Conservation (phyloP, 2,329 filamentous ascomycete species). For the Alternaria ventricosa region DNA sequence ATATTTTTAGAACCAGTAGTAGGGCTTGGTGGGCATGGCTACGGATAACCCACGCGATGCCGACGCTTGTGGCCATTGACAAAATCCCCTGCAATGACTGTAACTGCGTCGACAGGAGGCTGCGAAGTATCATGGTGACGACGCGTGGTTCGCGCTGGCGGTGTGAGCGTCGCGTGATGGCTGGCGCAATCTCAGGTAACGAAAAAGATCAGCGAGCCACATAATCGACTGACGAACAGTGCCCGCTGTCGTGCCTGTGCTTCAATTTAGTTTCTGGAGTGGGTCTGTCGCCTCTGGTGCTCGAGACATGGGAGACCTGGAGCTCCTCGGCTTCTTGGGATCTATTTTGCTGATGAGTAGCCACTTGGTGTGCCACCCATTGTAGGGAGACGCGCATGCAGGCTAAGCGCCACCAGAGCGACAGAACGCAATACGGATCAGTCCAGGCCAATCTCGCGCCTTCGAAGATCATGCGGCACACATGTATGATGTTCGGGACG, state of each 20-base stretch:
- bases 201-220: constrained; percentile 12
- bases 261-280: background rate
- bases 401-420: constrained; percentile 1
- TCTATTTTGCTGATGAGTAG: background rate
- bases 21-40: background rate
- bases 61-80: constrained; percentile 24
- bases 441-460: constrained; percentile 2
- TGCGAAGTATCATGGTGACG: constrained; percentile 13
- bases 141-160: constrained; percentile 10
- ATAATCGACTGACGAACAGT: constrained; percentile 11
- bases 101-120: background rate
- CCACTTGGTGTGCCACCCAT: background rate
- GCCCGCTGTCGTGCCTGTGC: constrained; percentile 8
- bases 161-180: constrained; percentile 9
- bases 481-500: constrained; percentile 1
- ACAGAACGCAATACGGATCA: constrained; percentile 1
- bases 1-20: constrained; percentile 21
- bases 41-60: constrained; percentile 16
- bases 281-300: constrained; percentile 1
- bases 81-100: constrained; percentile 16
- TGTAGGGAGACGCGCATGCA: background rate
- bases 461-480: background rate
- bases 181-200: constrained; percentile 9
- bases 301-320: constrained; percentile 4
- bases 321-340: background rate